phyloP scores from a whole-genome alignment of 228 moss, liverwort and hornwort genomes.

The Sphagnum fallax region DNA sequence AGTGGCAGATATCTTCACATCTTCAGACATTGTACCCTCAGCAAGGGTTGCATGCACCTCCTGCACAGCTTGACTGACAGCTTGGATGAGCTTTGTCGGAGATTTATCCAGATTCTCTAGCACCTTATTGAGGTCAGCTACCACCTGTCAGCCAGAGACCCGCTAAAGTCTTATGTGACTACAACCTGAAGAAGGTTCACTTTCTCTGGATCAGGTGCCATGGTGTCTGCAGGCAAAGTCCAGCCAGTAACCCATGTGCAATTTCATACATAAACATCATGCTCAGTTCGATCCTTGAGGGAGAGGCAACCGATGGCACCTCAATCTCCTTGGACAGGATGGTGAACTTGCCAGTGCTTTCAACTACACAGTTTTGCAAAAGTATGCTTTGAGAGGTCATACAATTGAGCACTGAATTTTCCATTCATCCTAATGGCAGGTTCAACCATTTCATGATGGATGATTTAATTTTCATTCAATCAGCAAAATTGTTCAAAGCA shows the following conservation, averaged over 20 bases:
- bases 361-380: conserved; percentile 3
- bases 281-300: conserved; percentile 18
- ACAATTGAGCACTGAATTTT: background rate
- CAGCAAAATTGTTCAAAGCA: background rate
- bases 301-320: conserved; percentile 46
- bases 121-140: conserved; percentile 29
- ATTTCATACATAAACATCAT: conserved; percentile 45
- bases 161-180: conserved; percentile 38
- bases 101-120: conserved; percentile 12
- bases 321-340: conserved; percentile 39
- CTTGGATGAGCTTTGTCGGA: conserved; percentile 7
- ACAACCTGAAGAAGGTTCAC: conserved; percentile 40
- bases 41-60: conserved; percentile 1
- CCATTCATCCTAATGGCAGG: background rate
- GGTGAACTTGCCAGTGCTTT: conserved; percentile 26
- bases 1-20: background rate
- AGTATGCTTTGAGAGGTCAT: conserved; percentile 6
- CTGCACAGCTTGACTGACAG: conserved; percentile 3
- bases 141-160: conserved; percentile 23
- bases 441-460: background rate
- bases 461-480: background rate
- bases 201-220: conserved; percentile 48
- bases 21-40: background rate
- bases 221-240: conserved; percentile 46
- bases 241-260: conserved; percentile 37